A percentile compares a stretch with the other conserved stretches of the same genome.
Evolutionary conservation across 345 rosid genomes (phyloP).

Genomic region (Anacardium occidentale): DNA sequence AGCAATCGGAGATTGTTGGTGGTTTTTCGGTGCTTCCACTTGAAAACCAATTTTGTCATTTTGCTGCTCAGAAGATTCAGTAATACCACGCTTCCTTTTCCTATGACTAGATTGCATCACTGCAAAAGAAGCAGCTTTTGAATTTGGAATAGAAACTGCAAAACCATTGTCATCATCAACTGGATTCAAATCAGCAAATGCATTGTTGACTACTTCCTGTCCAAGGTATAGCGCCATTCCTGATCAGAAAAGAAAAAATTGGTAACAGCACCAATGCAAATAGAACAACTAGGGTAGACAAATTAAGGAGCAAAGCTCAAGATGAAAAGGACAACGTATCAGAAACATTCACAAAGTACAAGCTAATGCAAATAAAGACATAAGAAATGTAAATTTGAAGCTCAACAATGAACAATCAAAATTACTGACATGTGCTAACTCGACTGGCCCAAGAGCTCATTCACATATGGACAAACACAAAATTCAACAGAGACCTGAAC

Average conservation of each 20-base stretch:
- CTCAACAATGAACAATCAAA: background rate
- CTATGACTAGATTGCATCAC: conserved; percentile 35
- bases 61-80: conserved; percentile 38
- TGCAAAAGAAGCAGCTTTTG: conserved; percentile 28
- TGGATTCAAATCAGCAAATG: conserved; percentile 51
- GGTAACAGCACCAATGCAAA: conserved; percentile 15
- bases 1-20: conserved; percentile 33
- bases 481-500: background rate
- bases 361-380: background rate
- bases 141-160: conserved; percentile 30
- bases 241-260: conserved; percentile 32
- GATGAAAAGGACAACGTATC: background rate
- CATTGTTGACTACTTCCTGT: conserved; percentile 54
- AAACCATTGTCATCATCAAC: conserved; percentile 26
- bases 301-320: background rate
- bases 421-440: background rate
- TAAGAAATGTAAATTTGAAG: background rate
- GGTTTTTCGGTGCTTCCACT: conserved; percentile 35
- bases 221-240: conserved; percentile 72
- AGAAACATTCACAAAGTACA: background rate
- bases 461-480: background rate
- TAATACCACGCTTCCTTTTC: conserved; percentile 61
- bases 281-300: background rate
- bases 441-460: background rate
- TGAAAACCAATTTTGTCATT: conserved; percentile 37